phyloP scores from a whole-genome alignment of 1,139 yeast species.

The Suhomyces panamericanus region DNA sequence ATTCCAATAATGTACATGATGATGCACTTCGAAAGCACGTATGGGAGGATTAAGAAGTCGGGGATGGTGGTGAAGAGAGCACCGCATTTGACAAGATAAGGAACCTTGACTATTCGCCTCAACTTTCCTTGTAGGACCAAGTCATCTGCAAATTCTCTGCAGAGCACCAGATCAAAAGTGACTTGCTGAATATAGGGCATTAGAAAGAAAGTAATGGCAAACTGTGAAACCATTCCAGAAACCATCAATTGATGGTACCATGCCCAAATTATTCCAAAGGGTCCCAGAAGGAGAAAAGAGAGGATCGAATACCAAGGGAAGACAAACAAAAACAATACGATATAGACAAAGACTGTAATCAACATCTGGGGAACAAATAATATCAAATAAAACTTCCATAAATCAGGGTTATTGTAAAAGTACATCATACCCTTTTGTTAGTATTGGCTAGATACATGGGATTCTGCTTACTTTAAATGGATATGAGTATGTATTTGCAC shows the following conservation, averaged over 20 bases:
- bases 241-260: conserved; percentile 56
- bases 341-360: conserved; percentile 44
- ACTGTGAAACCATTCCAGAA: conserved; percentile 50
- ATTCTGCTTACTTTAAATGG: conserved; percentile 27
- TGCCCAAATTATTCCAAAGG: conserved; percentile 54
- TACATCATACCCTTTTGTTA: conserved; percentile 46
- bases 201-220: conserved; percentile 49
- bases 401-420: conserved; percentile 41
- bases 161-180: conserved; percentile 59
- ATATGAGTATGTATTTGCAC: conserved; percentile 27
- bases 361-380: conserved; percentile 49
- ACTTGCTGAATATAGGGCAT: conserved; percentile 57
- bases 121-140: conserved; percentile 49
- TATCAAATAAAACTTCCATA: conserved; percentile 54
- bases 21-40: conserved; percentile 27
- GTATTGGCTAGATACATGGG: neutral
- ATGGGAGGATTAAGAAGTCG: conserved; percentile 26
- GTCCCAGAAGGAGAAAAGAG: conserved; percentile 52
- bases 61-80: conserved; percentile 27
- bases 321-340: conserved; percentile 36
- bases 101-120: conserved; percentile 39
- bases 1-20: conserved; percentile 42
- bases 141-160: conserved; percentile 50
- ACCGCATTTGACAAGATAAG: conserved; percentile 27
- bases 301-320: conserved; percentile 52